Evolutionary conservation across 306 rosid species (phyloP).

Genomic region (Castanea sativa): DNA sequence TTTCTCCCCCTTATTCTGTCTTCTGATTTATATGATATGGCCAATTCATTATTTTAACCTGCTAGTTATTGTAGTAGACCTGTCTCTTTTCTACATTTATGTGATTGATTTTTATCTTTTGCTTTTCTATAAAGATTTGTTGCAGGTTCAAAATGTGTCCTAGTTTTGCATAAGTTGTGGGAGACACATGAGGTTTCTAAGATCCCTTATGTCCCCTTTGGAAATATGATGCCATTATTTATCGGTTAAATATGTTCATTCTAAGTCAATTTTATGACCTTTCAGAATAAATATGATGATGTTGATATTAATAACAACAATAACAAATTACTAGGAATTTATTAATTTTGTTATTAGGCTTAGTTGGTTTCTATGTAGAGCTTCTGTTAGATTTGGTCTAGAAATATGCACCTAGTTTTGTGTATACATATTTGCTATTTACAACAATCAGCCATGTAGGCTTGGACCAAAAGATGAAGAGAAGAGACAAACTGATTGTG

Average conservation of each 20-base stretch:
- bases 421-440: background rate
- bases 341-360: background rate
- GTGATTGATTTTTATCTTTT: background rate
- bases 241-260: too few relatives aligned
- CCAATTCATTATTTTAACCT: background rate
- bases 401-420: background rate
- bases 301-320: too few relatives aligned
- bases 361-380: background rate
- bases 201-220: background rate
- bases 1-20: background rate
- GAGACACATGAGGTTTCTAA: background rate
- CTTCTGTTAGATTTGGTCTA: background rate
- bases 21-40: background rate
- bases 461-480: background rate
- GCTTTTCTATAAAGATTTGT: background rate
- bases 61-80: conserved; percentile 3
- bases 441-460: background rate
- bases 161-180: background rate
- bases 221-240: background rate
- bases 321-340: background rate
- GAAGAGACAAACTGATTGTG: background rate
- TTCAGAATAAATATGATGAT: too few relatives aligned
- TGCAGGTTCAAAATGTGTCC: background rate
- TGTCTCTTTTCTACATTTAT: background rate
- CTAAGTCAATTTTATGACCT: too few relatives aligned